These are phyloP conservation scores for Populus pruinosa DNA, from an alignment of 345 rosid genomes.

Conservation along the genomic window DNA sequence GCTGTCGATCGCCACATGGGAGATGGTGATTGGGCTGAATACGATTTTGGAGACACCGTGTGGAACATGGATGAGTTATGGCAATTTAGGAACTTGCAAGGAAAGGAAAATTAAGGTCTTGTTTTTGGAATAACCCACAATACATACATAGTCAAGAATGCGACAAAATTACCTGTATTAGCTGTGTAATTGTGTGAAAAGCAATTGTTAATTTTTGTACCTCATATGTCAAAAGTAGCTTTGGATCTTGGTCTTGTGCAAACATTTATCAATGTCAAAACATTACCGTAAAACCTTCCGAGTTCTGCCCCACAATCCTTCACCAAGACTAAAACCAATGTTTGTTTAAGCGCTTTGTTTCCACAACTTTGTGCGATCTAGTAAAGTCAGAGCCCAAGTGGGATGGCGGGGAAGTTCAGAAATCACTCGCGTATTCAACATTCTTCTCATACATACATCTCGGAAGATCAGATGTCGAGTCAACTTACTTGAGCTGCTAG, in stretches of 20 bases:
- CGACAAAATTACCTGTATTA: neutral
- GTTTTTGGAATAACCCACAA: neutral
- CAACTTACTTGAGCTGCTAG: neutral
- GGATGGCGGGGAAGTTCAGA: neutral
- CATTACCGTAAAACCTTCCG: neutral
- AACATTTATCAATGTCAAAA: neutral
- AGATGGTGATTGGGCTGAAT: conserved; percentile 31
- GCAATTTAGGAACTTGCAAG: conserved; percentile 47
- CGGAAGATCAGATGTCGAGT: neutral
- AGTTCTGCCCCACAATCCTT: neutral
- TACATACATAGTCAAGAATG: neutral
- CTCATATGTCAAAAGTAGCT: neutral
- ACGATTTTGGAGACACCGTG: conserved; percentile 49
- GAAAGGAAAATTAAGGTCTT: neutral
- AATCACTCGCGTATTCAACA: conserved; percentile 9
- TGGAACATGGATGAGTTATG: conserved; percentile 78
- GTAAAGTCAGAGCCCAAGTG: neutral
- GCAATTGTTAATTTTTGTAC: neutral
- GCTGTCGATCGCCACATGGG: conserved; percentile 28
- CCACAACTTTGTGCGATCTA: neutral
- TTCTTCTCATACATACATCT: neutral
- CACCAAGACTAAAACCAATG: neutral
- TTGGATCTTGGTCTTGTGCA: neutral
- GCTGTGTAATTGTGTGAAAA: conserved; percentile 8
- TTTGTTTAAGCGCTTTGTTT: neutral